phyloP scores from a whole-genome alignment of 805 yeast genomes.

The Yarrowia sp. region DNA sequence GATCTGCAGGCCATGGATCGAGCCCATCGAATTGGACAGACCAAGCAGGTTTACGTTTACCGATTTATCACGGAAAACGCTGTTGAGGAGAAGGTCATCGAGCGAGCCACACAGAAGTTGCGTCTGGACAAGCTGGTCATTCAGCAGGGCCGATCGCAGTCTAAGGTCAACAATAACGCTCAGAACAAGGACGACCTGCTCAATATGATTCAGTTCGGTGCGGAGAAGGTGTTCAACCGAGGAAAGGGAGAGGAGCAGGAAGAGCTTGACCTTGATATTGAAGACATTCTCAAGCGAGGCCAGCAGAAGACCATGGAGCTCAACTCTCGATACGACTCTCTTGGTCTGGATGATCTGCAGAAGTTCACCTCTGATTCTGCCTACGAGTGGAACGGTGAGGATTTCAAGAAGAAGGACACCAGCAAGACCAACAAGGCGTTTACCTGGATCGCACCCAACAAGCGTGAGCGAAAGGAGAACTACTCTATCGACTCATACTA shows the following conservation, averaged over 20 bases:
- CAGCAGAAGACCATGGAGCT: conserved; percentile 75
- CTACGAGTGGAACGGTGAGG: conserved; percentile 95
- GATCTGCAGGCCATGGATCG: conserved; percentile 98
- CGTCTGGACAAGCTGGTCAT: conserved; percentile 91
- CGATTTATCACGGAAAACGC: conserved; percentile 95
- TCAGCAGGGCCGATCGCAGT: conserved; percentile 68
- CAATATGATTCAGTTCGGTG: conserved; percentile 96
- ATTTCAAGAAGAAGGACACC: conserved; percentile 56
- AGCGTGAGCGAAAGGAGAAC: conserved; percentile 53
- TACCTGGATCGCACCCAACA: conserved; percentile 81
- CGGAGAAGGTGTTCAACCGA: conserved; percentile 66
- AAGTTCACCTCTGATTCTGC: conserved; percentile 85
- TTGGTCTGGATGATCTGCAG: conserved; percentile 90
- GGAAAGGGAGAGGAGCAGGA: conserved; percentile 31
- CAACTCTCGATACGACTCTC: conserved; percentile 73
- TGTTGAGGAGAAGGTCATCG: conserved; percentile 92
- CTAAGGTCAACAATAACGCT: conserved; percentile 29
- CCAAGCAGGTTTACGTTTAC: conserved; percentile 87
- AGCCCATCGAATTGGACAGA: conserved; percentile 96
- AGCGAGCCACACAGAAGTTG: conserved; percentile 91
- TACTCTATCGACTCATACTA: conserved; percentile 86
- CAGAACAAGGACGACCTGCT: conserved; percentile 74
- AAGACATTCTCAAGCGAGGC: conserved; percentile 73
- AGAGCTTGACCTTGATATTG: conserved; percentile 54
- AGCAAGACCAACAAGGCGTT: conserved; percentile 39